Conservation (phyloP, 2,329 filamentous ascomycete genomes). For the Mycocentrospora acerina region DNA sequence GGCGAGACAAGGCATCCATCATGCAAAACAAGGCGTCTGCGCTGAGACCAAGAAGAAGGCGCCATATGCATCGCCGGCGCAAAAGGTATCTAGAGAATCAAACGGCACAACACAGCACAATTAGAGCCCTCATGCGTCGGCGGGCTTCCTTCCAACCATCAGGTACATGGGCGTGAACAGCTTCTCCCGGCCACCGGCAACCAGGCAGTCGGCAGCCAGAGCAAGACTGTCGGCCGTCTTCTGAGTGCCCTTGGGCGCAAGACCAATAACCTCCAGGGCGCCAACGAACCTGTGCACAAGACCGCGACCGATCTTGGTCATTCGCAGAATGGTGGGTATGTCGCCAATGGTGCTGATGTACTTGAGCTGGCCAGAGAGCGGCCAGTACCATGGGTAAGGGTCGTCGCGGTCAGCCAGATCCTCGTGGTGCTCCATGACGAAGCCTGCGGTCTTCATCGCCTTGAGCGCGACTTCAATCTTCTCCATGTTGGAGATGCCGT, state of each 20-base stretch:
- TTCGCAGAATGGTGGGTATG: conserved; percentile 78
- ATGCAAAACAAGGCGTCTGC: conserved; percentile 17
- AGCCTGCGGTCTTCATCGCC: conserved; percentile 85
- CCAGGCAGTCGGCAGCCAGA: conserved; percentile 77
- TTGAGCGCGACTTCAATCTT: conserved; percentile 75
- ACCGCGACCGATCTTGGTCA: conserved; percentile 81
- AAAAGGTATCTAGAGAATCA: conserved; percentile 23
- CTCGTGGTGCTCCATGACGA: conserved; percentile 79
- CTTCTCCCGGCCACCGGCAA: conserved; percentile 82
- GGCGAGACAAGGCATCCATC: conserved; percentile 13
- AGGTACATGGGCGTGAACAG: conserved; percentile 99
- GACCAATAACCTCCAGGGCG: conserved; percentile 68
- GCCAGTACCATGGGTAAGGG: conserved; percentile 89
- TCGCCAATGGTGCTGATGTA: conserved; percentile 81
- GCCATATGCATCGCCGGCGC: conserved; percentile 4
- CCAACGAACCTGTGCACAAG: conserved; percentile 77
- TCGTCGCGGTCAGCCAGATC: conserved; percentile 80
- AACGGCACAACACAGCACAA: conserved; percentile 14
- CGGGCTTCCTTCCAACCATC: conserved; percentile 91
- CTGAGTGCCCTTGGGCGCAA: conserved; percentile 82
- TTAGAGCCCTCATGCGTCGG: conserved; percentile 23
- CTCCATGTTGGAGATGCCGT: conserved; percentile 98
- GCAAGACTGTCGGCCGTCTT: conserved; percentile 94
- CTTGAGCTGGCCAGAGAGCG: conserved; percentile 78
- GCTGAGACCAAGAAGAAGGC: conserved; percentile 5